phyloP scores from a whole-genome alignment of 2,329 filamentous ascomycete genomes.

The Conoideocrella luteorostrata region DNA sequence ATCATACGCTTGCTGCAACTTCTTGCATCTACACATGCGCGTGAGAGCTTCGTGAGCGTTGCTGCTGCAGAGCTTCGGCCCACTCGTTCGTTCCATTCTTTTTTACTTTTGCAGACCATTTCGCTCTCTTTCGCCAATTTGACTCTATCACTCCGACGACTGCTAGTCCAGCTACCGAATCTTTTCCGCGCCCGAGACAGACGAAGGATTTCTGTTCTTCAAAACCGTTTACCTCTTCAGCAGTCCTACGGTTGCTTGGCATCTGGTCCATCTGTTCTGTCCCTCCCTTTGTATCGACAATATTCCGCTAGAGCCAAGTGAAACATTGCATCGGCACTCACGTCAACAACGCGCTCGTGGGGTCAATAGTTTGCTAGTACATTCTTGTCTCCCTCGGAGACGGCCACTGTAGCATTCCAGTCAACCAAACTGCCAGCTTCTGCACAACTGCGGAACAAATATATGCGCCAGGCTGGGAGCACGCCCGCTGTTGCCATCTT shows the following conservation, averaged over 20 bases:
- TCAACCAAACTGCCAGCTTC: conserved; percentile 9
- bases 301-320: neutral
- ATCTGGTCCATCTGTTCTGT: conserved; percentile 19
- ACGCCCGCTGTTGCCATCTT: neutral
- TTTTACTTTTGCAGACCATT: conserved; percentile 2
- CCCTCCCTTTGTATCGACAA: conserved; percentile 2
- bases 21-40: neutral
- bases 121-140: conserved; percentile 2
- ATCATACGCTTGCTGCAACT: neutral
- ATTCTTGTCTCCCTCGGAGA: conserved; percentile 21
- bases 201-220: neutral
- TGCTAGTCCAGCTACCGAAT: neutral
- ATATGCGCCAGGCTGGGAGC: conserved; percentile 10
- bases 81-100: conserved; percentile 13
- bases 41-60: conserved; percentile 7
- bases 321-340: conserved; percentile 11
- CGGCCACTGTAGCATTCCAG: conserved; percentile 22
- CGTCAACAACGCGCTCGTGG: conserved; percentile 14
- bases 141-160: neutral
- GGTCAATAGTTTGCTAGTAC: conserved; percentile 17
- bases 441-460: conserved; percentile 6
- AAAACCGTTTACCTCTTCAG: neutral
- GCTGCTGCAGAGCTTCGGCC: conserved; percentile 7
- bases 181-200: neutral
- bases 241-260: conserved; percentile 14